Evolutionary conservation across 23 red algal species (phyloP), one percentile per base, ranked within the genome.

Genomic region (Pyropia yezoensis): DNA sequence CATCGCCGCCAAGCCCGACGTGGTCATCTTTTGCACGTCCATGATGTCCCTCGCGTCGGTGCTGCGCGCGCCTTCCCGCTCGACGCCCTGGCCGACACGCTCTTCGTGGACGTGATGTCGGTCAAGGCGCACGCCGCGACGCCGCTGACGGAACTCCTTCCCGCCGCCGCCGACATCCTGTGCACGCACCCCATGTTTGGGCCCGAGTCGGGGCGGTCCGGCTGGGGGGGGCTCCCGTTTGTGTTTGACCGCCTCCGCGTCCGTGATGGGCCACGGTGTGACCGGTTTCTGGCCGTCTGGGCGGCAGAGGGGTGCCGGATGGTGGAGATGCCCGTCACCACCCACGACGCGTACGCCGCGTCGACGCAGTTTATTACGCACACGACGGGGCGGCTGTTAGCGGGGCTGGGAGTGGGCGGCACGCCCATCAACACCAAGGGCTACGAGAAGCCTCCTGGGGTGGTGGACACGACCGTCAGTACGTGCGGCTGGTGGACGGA

Each of bases 121-220:
- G 94, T 98, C 62, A 98, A 98, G 68, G 63, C 67, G 59, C 91
- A 98, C 61, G 67, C 94, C 9, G 73, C 76, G 53, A 63, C 73
- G 34, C 65, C 91, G 32, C 59, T 98, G 32, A 27, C 91, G 58
- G 51, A 82, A 23, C 49, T 59, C 17, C 30, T 90, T n/a, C 94
- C 94, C 14, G n/a, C 15, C 2, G 45, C 53, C 26, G 65, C 94
- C 15, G 86, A 88, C 62, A 87, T 98, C 49, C 33, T 98, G 24
- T 89, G 84, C 55, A 98, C 94, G n/a, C 94, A 98, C 56, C 94
- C 94, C 62, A 98, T 98, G 94, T 98, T 98, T 45, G 94, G 94
- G 25, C 94, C 94, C 14, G 94, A 98, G 65, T 77, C 67, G 19
- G 94, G 85, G 0, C 53, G 56, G 0, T 3, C 74, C 49, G 88